Conservation (phyloP, 2,329 filamentous ascomycete genomes). For the Lithohypha guttulata region DNA sequence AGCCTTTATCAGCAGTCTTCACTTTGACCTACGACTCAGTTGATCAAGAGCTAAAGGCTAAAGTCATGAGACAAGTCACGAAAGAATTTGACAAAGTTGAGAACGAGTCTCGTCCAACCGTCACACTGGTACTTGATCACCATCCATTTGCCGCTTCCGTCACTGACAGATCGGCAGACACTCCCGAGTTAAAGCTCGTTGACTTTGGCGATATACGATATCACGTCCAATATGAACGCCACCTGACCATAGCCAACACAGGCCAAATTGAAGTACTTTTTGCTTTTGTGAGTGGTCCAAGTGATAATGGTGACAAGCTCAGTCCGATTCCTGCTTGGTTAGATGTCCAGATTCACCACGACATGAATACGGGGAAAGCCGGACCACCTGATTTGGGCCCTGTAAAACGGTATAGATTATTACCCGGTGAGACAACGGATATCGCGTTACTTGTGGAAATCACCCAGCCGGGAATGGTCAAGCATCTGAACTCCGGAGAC, state of each 20-base stretch:
- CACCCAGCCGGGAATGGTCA: constrained; percentile 51
- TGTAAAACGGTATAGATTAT: constrained; percentile 48
- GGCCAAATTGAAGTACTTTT: constrained; percentile 70
- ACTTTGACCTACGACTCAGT: constrained; percentile 77
- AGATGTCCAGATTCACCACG: constrained; percentile 49
- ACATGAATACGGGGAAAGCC: constrained; percentile 22
- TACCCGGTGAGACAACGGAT: constrained; percentile 73
- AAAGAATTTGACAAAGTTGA: constrained; percentile 80
- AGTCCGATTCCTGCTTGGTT: constrained; percentile 54
- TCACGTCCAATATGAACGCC: constrained; percentile 52
- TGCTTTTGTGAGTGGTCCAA: constrained; percentile 64
- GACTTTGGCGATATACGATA: constrained; percentile 70
- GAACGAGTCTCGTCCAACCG: constrained; percentile 73
- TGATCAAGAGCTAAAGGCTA: constrained; percentile 71
- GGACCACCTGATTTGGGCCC: constrained; percentile 25
- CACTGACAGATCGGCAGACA: constrained; percentile 29
- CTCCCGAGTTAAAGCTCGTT: constrained; percentile 45
- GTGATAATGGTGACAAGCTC: constrained; percentile 28
- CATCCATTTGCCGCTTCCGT: constrained; percentile 29
- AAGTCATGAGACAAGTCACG: constrained; percentile 75
- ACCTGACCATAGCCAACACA: constrained; percentile 83
- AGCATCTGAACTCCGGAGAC: constrained; percentile 58
- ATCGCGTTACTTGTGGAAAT: constrained; percentile 60
- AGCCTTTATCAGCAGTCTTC: constrained; percentile 77
- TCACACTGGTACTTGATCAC: constrained; percentile 71